These are phyloP conservation scores for Phytophthora melonis DNA, from an alignment of 352 stramenopile genomes.

Conservation along the genomic window DNA sequence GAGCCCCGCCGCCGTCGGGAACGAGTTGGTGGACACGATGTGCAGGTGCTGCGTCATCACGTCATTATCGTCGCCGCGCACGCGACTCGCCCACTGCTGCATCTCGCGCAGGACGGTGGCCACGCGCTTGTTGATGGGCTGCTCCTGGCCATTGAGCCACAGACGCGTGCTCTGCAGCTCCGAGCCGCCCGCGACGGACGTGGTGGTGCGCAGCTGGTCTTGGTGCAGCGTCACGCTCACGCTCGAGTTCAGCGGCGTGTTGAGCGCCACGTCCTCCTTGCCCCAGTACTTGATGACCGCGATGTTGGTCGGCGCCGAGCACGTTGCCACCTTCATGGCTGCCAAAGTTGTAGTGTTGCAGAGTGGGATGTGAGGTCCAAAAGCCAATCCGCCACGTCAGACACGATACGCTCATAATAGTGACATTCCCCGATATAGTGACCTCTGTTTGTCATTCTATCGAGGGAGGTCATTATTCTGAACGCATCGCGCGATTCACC, in stretches of 20 bases:
- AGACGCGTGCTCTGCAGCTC: conserved; percentile 90
- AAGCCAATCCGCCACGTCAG: neutral
- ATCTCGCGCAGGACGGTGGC: conserved; percentile 77
- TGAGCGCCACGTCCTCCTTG: conserved; percentile 92
- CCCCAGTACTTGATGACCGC: conserved; percentile 99
- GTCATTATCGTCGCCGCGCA: conserved; percentile 22
- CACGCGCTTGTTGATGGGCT: conserved; percentile 85
- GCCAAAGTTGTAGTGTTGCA: neutral
- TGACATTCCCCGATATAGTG: neutral
- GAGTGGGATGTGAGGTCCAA: conserved; percentile 8
- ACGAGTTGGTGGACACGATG: conserved; percentile 98
- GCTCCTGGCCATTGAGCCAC: conserved; percentile 97
- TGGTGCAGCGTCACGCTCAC: conserved; percentile 97
- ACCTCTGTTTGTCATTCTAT: too few relatives aligned
- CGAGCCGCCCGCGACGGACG: conserved; percentile 80
- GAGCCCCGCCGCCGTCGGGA: conserved; percentile 97
- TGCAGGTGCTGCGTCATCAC: conserved; percentile 74
- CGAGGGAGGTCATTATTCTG: too few relatives aligned
- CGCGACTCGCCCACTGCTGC: conserved; percentile 47
- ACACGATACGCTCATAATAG: neutral
- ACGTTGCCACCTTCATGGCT: conserved; percentile 80
- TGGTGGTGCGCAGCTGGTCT: conserved; percentile 95
- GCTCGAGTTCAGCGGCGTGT: conserved; percentile 98
- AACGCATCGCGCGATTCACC: neutral
- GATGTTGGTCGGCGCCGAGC: conserved; percentile 97